phyloP scores from a whole-genome alignment of 768 basidiomycete genomes.

The Collybiopsis confluens region DNA sequence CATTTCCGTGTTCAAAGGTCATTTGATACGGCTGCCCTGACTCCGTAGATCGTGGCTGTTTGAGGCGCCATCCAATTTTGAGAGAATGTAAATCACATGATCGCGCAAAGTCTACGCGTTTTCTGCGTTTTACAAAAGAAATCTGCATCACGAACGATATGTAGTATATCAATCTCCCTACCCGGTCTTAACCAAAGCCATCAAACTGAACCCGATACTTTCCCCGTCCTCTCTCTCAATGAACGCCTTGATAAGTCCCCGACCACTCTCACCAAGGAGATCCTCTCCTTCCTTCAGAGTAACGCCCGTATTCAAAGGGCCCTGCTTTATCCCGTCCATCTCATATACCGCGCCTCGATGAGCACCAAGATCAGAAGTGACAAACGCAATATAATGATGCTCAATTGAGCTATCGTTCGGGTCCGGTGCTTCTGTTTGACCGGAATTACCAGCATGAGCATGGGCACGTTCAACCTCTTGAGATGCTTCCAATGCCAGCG shows the following conservation, averaged over 20 bases:
- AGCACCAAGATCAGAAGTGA: constrained; percentile 22
- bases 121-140: too few relatives aligned
- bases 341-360: constrained; percentile 22
- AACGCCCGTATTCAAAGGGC: constrained; percentile 24
- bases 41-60: too few relatives aligned
- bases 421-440: constrained; percentile 24
- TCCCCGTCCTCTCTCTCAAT: constrained; percentile 17
- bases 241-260: constrained; percentile 19
- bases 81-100: too few relatives aligned
- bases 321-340: constrained; percentile 29
- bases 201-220: constrained; percentile 21
- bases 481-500: constrained; percentile 25
- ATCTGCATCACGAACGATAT: too few relatives aligned
- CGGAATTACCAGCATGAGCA: constrained; percentile 24
- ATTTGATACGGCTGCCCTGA: too few relatives aligned
- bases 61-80: too few relatives aligned
- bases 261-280: constrained; percentile 15
- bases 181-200: constrained; percentile 16
- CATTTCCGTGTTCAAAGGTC: too few relatives aligned
- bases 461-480: constrained; percentile 25
- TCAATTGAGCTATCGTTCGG: constrained; percentile 26
- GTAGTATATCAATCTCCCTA: too few relatives aligned
- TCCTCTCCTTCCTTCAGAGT: constrained; percentile 19
- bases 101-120: too few relatives aligned
- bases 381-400: constrained; percentile 31